phyloP scores from a whole-genome alignment of 768 basidiomycete genomes.

The Mycena haematopus region DNA sequence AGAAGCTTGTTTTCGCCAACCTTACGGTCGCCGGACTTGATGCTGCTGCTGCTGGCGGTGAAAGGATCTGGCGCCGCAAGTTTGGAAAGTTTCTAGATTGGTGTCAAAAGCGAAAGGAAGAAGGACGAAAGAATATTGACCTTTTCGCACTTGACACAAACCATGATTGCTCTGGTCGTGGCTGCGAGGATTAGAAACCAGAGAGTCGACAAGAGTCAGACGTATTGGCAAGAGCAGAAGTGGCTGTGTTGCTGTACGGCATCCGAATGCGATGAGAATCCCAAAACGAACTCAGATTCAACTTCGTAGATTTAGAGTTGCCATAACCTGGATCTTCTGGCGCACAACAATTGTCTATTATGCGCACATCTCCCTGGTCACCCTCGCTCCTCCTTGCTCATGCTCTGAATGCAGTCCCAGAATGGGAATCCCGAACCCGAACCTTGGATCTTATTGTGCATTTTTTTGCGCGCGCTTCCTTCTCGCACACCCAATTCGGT shows the following conservation, averaged over 20 bases:
- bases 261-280: neutral
- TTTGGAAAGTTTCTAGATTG: conserved; percentile 84
- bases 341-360: conserved; percentile 29
- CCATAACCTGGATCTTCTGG: neutral
- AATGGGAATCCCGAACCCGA: conserved; percentile 48
- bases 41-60: conserved; percentile 69
- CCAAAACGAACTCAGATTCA: conserved; percentile 10
- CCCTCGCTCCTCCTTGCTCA: conserved; percentile 5
- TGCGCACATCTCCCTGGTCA: conserved; percentile 7
- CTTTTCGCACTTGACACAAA: conserved; percentile 87
- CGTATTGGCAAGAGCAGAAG: neutral
- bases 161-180: conserved; percentile 57
- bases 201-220: neutral
- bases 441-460: conserved; percentile 59
- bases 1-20: conserved; percentile 88
- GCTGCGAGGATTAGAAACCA: neutral
- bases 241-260: conserved; percentile 1
- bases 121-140: conserved; percentile 42
- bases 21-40: conserved; percentile 82
- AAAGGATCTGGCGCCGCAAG: conserved; percentile 91
- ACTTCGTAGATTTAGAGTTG: conserved; percentile 20
- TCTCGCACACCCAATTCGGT: conserved; percentile 41
- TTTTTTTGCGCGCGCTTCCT: conserved; percentile 41
- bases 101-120: conserved; percentile 22
- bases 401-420: conserved; percentile 37